A percentile compares a stretch with the other conserved stretches of the same genome.
phyloP scores from a whole-genome alignment of 2,329 filamentous ascomycete species.

The Aspergillus ochraceus region DNA sequence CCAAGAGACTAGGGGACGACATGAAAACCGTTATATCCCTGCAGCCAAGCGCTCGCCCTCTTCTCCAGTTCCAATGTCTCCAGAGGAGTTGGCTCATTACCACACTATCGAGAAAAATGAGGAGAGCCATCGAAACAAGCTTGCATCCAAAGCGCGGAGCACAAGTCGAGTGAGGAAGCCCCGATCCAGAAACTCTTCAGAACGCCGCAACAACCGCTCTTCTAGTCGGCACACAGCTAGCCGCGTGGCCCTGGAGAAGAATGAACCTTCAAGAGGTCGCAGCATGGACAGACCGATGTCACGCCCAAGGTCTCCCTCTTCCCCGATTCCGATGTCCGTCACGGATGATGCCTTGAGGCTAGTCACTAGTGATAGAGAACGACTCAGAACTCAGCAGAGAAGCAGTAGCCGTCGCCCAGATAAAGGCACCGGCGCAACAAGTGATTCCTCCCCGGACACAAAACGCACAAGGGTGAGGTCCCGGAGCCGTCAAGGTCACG shows the following conservation, averaged over 20 bases:
- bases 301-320: constrained; percentile 71
- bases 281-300: constrained; percentile 62
- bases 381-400: constrained; percentile 48
- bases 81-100: constrained; percentile 66
- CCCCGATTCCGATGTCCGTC: constrained; percentile 72
- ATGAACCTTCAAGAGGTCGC: constrained; percentile 53
- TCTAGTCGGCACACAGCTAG: constrained; percentile 44
- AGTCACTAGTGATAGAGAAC: constrained; percentile 46
- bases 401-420: constrained; percentile 53
- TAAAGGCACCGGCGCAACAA: constrained; percentile 42
- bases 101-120: constrained; percentile 49
- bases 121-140: constrained; percentile 48
- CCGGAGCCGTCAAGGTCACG: constrained; percentile 33
- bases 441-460: constrained; percentile 50
- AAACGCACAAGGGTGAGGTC: constrained; percentile 36
- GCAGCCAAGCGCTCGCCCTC: constrained; percentile 84
- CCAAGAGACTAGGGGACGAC: constrained; percentile 66
- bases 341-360: constrained; percentile 61
- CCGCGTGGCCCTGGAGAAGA: constrained; percentile 31
- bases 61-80: constrained; percentile 91
- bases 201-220: constrained; percentile 37
- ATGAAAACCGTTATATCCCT: constrained; percentile 66
- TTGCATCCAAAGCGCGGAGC: constrained; percentile 33
- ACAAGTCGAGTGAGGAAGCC: constrained; percentile 56
- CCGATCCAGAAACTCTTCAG: constrained; percentile 31